These are phyloP conservation scores for Paraconiothyrium sp. DNA, from an alignment of 2,329 filamentous ascomycete genomes.

Conservation along the genomic window DNA sequence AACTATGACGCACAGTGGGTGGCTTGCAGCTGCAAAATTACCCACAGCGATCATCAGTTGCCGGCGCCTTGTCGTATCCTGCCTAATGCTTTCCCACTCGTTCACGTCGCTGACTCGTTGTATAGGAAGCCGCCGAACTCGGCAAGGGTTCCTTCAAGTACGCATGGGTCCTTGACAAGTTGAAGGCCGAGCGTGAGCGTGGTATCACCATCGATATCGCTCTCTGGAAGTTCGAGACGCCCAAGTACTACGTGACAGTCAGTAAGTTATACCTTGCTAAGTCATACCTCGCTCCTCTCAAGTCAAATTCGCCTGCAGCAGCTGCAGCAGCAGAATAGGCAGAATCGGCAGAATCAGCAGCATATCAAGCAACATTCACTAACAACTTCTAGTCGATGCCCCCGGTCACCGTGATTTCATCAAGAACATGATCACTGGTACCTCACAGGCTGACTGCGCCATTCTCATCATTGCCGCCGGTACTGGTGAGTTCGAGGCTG, in stretches of 20 bases:
- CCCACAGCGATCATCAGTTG: slow-evolving; percentile 1
- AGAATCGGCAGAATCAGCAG: background rate
- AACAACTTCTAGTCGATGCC: slow-evolving; percentile 65
- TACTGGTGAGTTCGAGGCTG: slow-evolving; percentile 99
- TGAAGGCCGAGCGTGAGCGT: slow-evolving; percentile 99
- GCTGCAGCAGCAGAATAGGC: background rate
- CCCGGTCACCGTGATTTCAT: slow-evolving; percentile 99
- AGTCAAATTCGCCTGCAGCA: slow-evolving; percentile 56
- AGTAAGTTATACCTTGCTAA: slow-evolving; percentile 56
- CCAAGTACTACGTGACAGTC: slow-evolving; percentile 97
- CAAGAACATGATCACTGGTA: slow-evolving; percentile 99
- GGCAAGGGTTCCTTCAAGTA: slow-evolving; percentile 99
- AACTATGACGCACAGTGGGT: slow-evolving; percentile 44
- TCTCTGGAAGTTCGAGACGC: slow-evolving; percentile 99
- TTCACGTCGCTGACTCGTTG: slow-evolving; percentile 47
- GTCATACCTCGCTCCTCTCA: slow-evolving; percentile 39
- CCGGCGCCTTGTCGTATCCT: slow-evolving; percentile 14
- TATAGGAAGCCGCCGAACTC: slow-evolving; percentile 95
- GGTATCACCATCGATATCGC: slow-evolving; percentile 99
- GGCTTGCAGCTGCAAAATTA: slow-evolving; percentile 21
- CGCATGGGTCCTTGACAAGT: slow-evolving; percentile 99
- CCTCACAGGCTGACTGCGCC: slow-evolving; percentile 99
- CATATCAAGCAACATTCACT: slow-evolving; percentile 6
- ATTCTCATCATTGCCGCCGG: slow-evolving; percentile 99
- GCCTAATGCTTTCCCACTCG: slow-evolving; percentile 19